phyloP scores from a whole-genome alignment of 1,284 basidiomycete genomes.

The Ceratobasidium sp. region DNA sequence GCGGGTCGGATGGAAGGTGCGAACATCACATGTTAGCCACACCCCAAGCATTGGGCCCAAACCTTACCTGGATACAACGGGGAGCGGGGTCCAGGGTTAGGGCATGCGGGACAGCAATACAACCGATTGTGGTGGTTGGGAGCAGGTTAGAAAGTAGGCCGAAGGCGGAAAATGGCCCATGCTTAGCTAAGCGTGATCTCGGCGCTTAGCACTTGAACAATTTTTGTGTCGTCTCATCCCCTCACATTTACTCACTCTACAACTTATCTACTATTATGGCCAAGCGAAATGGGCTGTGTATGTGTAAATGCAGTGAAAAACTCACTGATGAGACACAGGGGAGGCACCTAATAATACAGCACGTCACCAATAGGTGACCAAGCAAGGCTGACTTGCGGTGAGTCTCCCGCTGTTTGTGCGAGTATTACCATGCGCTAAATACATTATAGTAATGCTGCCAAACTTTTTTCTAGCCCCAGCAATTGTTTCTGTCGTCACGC shows the following conservation, averaged over 20 bases:
- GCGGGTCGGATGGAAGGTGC: no score
- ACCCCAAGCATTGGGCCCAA: not conserved
- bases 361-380: not conserved
- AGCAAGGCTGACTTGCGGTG: not conserved
- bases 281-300: not conserved
- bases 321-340: not conserved
- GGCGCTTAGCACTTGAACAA: not conserved
- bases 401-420: not conserved
- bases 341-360: not conserved
- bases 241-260: not conserved
- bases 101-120: not conserved
- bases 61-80: not conserved
- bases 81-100: no score
- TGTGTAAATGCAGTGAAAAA: not conserved
- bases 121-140: slow-evolving; percentile 5
- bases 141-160: not conserved
- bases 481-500: not conserved
- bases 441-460: not conserved
- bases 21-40: no score
- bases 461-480: no score
- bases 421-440: no score
- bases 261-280: not conserved
- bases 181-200: no score
- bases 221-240: not conserved
- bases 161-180: no score